These are phyloP conservation scores for Aspergillus vadensis DNA, from an alignment of 2,329 filamentous ascomycete species.

Conservation along the genomic window DNA sequence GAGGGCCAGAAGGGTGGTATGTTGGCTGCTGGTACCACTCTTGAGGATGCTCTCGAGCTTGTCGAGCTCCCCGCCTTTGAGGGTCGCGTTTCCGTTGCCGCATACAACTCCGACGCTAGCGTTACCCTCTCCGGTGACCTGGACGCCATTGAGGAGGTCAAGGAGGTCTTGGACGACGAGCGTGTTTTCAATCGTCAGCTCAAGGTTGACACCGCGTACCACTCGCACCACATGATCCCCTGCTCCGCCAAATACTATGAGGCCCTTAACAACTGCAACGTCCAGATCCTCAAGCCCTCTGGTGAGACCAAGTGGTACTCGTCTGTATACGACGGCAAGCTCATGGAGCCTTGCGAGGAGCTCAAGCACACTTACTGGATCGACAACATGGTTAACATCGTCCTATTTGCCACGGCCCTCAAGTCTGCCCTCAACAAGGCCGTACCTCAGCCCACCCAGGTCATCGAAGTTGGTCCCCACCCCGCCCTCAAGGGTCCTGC, in stretches of 20 bases:
- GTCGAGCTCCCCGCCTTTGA: not conserved
- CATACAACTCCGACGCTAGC: constrained; percentile 9
- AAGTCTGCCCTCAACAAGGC: not conserved
- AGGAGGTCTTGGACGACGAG: constrained; percentile 3
- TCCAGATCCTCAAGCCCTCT: no score
- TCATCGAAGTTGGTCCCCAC: constrained; percentile 7
- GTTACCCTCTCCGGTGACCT: constrained; percentile 12
- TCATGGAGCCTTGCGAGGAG: not conserved
- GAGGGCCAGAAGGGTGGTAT: constrained; percentile 23
- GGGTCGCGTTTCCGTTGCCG: constrained; percentile 1
- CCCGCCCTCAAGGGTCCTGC: constrained; percentile 5
- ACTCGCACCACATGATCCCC: constrained; percentile 43
- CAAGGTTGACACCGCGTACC: constrained; percentile 45
- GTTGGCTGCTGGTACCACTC: constrained; percentile 30
- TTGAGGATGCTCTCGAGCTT: constrained; percentile 3
- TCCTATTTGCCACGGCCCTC: constrained; percentile 6
- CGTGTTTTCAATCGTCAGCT: constrained; percentile 14
- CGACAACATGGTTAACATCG: constrained; percentile 10
- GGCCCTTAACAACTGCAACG: not conserved
- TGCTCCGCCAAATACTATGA: constrained; percentile 18
- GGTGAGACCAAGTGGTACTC: not conserved
- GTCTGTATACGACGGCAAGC: not conserved
- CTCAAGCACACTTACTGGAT: constrained; percentile 4
- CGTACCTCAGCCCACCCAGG: not conserved
- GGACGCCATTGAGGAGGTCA: constrained; percentile 6